These are phyloP conservation scores for Phyllosticta citrichinensis DNA, from an alignment of 2,329 filamentous ascomycete species.

Conservation along the genomic window DNA sequence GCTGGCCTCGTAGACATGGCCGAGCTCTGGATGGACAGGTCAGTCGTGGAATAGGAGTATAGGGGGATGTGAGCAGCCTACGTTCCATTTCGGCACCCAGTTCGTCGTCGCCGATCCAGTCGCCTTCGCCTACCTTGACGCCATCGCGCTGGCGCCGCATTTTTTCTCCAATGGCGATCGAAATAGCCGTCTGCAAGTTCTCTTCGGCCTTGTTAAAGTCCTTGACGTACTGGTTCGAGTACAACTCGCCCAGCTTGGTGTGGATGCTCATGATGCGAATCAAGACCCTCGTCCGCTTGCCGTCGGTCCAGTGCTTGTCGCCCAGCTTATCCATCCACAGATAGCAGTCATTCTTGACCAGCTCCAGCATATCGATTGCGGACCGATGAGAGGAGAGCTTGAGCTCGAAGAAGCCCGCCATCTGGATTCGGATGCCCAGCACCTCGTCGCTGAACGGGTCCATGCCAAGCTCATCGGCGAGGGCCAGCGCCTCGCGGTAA, in stretches of 20 bases:
- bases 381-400: constrained; percentile 59
- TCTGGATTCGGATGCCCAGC: constrained; percentile 75
- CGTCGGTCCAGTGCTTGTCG: constrained; percentile 29
- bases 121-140: constrained; percentile 57
- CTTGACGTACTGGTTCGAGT: constrained; percentile 64
- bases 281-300: constrained; percentile 54
- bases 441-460: constrained; percentile 89
- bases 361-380: constrained; percentile 68
- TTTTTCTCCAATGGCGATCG: constrained; percentile 66
- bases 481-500: constrained; percentile 68
- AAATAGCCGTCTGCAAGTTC: constrained; percentile 68
- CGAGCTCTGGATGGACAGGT: constrained; percentile 45
- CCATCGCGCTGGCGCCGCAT: constrained; percentile 57
- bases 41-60: not conserved
- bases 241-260: constrained; percentile 78
- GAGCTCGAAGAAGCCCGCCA: constrained; percentile 65
- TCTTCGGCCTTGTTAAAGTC: constrained; percentile 66
- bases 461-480: constrained; percentile 63
- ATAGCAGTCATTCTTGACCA: constrained; percentile 59
- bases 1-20: constrained; percentile 62
- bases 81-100: constrained; percentile 66
- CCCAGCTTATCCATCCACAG: constrained; percentile 38
- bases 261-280: constrained; percentile 65
- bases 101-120: constrained; percentile 61
- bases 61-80: constrained; percentile 24